Evolutionary conservation across 176 grass and related monocot genomes (phyloP).

Genomic region (Aegilops speltoides): DNA sequence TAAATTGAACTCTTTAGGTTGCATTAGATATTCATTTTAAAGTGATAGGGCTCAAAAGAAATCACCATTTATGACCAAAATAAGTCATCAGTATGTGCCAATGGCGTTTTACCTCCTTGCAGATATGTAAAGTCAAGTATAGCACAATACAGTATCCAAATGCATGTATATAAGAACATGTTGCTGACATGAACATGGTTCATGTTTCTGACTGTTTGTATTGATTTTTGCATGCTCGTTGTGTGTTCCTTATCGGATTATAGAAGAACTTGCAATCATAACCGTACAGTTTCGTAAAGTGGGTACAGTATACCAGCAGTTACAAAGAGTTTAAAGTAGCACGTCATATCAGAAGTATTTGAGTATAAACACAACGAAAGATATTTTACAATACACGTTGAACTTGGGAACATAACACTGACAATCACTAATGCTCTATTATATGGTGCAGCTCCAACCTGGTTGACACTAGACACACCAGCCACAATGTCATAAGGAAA

Average conservation of each 20-base stretch:
- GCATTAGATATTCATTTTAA: constrained; percentile 16
- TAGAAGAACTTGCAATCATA: background rate
- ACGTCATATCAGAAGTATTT: constrained; percentile 11
- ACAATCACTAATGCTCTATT: background rate
- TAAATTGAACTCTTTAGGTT: background rate
- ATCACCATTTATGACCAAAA: constrained; percentile 12
- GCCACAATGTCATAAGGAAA: constrained; percentile 11
- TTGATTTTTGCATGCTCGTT: background rate
- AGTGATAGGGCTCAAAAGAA: background rate
- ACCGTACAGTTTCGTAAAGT: background rate
- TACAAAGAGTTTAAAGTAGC: background rate
- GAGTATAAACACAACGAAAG: background rate
- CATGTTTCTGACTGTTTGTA: too few species aligned
- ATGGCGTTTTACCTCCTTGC: background rate
- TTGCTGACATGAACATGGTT: background rate
- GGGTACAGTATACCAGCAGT: background rate
- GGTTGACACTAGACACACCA: background rate
- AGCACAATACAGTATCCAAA: constrained; percentile 13
- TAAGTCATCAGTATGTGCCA: background rate
- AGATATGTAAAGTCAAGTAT: constrained; percentile 26
- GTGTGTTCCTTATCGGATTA: background rate
- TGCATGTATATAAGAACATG: constrained; percentile 7
- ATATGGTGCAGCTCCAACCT: constrained; percentile 10
- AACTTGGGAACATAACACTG: constrained; percentile 10
- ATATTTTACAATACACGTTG: constrained; percentile 9